Base-by-base conservation (phyloP, 1,284 basidiomycete genomes). In the Ceratobasidium sp. region DNA sequence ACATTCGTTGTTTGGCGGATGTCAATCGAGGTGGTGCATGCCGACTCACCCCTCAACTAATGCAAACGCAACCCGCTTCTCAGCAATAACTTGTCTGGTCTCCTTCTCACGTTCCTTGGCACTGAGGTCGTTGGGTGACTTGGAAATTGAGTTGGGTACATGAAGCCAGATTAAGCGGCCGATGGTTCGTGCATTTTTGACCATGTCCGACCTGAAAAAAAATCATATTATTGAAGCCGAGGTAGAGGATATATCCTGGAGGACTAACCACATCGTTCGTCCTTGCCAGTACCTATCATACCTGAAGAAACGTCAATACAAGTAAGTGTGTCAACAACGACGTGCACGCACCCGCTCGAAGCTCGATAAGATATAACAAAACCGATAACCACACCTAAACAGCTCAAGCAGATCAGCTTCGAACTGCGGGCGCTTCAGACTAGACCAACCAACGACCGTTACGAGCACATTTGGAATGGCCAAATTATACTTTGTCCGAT, bases 291-390 rank as follows among this genome's bases (percentile, higher is more conserved):
- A 89, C 20, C 73, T 73, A 50, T 71, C 60, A 56, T 57, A 70
- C 38, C 56, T 47, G 53, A 34, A 45, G 7, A 12, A 5, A 2
- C 8, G 31, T 10, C 13, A 4, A 49, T 10, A n/a, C 15, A 32
- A 20, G 13, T 49, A 2, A 49, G 53, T 32, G 22, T 40, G 32
- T 13, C 2, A 29, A 17, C 15, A 42, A 40, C 13, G 40, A 20
- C 29, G 12, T n/a, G 31, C 0, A 75, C 80, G 32, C 71, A 85
- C 83, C 86, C 86, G 69, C 83, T 86, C 50, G 79, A 82, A 1
- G 86, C 86, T 40, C 87, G 83, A 77, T 88, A 88, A 0, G 86
- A 87, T 62, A 90, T 87, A 2, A 88, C 86, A 74, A 89, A 89
- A 73, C 87, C 87, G 71, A 89, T 86, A 4, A 88, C 85, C n/a